Evolutionary conservation across 192 early-diverging fungal species (phyloP).

Genomic region (Coemansia sp.): DNA sequence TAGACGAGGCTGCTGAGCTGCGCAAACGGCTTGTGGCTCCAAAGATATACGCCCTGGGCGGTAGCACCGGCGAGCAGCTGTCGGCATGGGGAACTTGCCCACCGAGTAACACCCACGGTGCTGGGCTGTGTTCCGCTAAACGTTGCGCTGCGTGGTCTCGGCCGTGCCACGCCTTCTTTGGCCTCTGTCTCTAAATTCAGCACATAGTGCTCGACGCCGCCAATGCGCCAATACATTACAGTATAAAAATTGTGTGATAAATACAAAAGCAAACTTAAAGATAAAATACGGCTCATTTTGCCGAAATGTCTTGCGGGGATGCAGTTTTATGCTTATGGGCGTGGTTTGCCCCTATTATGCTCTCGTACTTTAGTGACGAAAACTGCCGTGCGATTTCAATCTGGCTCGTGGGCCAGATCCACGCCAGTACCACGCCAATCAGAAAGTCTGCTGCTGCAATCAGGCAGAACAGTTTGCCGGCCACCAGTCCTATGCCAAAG

Average conservation of each 20-base stretch:
- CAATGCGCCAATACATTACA: conserved; percentile 53
- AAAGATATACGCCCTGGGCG: conserved; percentile 36
- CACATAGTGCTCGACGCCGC: conserved; percentile 44
- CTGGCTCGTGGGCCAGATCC: conserved; percentile 66
- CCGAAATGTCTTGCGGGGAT: not conserved
- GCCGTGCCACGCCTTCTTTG: not conserved
- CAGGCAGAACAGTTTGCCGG: conserved; percentile 89
- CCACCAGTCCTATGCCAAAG: conserved; percentile 85
- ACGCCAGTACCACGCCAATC: conserved; percentile 78
- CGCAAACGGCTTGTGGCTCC: conserved; percentile 45
- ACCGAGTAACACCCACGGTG: conserved; percentile 11
- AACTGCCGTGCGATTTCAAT: conserved; percentile 77
- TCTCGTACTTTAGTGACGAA: conserved; percentile 24
- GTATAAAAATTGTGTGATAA: not conserved
- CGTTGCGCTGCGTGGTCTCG: conserved; percentile 38
- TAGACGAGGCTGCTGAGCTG: conserved; percentile 42
- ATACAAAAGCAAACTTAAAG: not conserved
- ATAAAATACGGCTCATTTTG: not conserved
- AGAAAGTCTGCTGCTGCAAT: conserved; percentile 85
- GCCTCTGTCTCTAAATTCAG: conserved; percentile 20
- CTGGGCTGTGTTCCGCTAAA: conserved; percentile 21
- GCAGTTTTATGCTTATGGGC: conserved; percentile 8
- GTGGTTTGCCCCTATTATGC: not conserved
- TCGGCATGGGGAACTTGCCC: conserved; percentile 32
- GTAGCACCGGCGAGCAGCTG: conserved; percentile 35